phyloP scores from a whole-genome alignment of 2,329 filamentous ascomycete species.

The Monosporascus sp. region DNA sequence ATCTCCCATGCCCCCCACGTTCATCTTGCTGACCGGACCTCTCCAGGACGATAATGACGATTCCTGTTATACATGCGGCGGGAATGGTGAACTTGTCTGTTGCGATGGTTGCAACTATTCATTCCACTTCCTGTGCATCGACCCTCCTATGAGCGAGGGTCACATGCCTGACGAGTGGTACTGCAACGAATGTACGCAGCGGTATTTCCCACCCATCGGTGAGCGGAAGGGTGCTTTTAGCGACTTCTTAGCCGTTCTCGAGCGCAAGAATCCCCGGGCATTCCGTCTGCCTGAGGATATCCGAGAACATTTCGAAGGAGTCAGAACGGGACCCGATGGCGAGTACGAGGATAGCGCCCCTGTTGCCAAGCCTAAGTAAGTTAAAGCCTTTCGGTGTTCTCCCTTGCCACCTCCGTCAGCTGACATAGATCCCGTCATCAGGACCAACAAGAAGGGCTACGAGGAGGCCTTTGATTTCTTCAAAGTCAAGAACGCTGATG shows the following conservation, averaged over 20 bases:
- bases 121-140: slow-evolving; percentile 85
- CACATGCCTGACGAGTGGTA: slow-evolving; percentile 73
- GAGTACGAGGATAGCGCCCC: slow-evolving; percentile 68
- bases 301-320: slow-evolving; percentile 73
- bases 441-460: slow-evolving; percentile 46
- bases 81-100: slow-evolving; percentile 79
- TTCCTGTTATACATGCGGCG: slow-evolving; percentile 80
- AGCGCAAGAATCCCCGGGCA: slow-evolving; percentile 64
- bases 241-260: slow-evolving; percentile 57
- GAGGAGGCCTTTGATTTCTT: slow-evolving; percentile 63
- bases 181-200: slow-evolving; percentile 65
- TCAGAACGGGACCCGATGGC: slow-evolving; percentile 69
- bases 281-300: slow-evolving; percentile 68
- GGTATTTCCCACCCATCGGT: slow-evolving; percentile 40
- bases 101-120: slow-evolving; percentile 89
- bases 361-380: slow-evolving; percentile 51
- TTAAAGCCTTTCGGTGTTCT: slow-evolving; percentile 9
- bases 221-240: slow-evolving; percentile 54
- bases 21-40: slow-evolving; percentile 28
- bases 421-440: slow-evolving; percentile 28
- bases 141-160: slow-evolving; percentile 66
- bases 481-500: slow-evolving; percentile 65
- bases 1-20: slow-evolving; percentile 19
- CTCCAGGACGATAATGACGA: slow-evolving; percentile 74
- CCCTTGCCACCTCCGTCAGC: slow-evolving; percentile 11